phyloP scores from a whole-genome alignment of 1,139 yeast species.

The Saccharomyces hybrid region DNA sequence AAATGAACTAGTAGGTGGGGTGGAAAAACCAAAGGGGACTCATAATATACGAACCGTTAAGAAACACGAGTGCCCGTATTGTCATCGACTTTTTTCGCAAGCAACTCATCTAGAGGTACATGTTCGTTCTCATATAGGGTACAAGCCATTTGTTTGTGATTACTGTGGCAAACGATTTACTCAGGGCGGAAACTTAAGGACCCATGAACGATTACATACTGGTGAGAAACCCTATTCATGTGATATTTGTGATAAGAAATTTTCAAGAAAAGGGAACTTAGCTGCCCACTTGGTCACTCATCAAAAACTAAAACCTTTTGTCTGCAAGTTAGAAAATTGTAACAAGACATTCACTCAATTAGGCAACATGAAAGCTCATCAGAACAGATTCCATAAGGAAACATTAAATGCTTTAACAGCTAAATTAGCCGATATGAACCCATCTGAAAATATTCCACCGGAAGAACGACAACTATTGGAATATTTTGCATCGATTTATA shows the following conservation, averaged over 20 bases:
- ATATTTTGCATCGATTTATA: slow-evolving; percentile 75
- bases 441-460: slow-evolving; percentile 43
- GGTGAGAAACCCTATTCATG: slow-evolving; percentile 87
- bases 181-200: slow-evolving; percentile 86
- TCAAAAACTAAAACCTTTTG: slow-evolving; percentile 68
- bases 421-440: slow-evolving; percentile 51
- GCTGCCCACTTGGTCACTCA: slow-evolving; percentile 85
- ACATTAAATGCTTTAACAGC: slow-evolving; percentile 59
- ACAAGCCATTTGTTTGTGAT: slow-evolving; percentile 71
- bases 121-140: slow-evolving; percentile 69
- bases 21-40: slow-evolving; percentile 51
- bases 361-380: slow-evolving; percentile 91
- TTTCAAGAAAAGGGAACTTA: slow-evolving; percentile 84
- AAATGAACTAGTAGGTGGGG: slow-evolving; percentile 71
- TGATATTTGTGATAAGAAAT: slow-evolving; percentile 64
- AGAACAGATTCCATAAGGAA: slow-evolving; percentile 74
- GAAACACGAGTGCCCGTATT: slow-evolving; percentile 65
- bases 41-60: slow-evolving; percentile 36
- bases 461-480: slow-evolving; percentile 62
- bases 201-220: slow-evolving; percentile 82
- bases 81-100: slow-evolving; percentile 64
- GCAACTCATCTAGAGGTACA: slow-evolving; percentile 75
- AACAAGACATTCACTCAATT: slow-evolving; percentile 82
- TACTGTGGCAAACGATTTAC: slow-evolving; percentile 78
- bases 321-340: slow-evolving; percentile 76